Evolutionary conservation across 345 rosid species (phyloP), one percentile per base, ranked within the genome.

Genomic region (Noccaea bulbosa): DNA sequence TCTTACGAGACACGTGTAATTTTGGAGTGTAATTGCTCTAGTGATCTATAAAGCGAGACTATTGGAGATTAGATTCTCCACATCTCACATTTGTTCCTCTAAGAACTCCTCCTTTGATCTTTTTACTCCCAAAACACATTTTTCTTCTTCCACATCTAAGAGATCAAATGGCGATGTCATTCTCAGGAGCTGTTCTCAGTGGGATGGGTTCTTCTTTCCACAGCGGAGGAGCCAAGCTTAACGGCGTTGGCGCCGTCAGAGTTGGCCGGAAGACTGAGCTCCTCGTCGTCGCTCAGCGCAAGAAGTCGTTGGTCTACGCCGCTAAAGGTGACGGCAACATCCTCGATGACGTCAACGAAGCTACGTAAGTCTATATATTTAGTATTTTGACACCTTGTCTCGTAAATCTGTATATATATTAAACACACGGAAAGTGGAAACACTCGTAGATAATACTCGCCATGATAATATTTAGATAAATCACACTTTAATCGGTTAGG

Each of bases 231-330:
- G 57, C 65, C 48, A 69, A 69, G 48, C 65, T 14, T 2, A 47
- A 4, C 15, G 16, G 38, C 8, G 14, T 57, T 58, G 11, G 57
- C 1, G 0, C 32, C 38, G 38, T 47, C 8, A 3, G 27, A 57
- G n/a, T 69, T 58, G 41, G 57, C 45, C 54, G 11, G 14, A 69
- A 58, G 7, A 69, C 57, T 46, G 57, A 46, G 57, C 4, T 14
- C 8, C 9, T 69, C 16, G 30, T 37, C 3, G 73, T 69, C 8
- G 4, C 73, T 58, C 73, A 69, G 9, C 73, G 66, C 40, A 69
- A 69, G 58, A 69, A 70, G 74, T 48, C 74, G 4, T 59, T 70
- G 67, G 4, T 48, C 59, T 70, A 59, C 40, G 74, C 67, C 22
- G 73, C 15, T 45, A 44, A 68, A 47, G 39, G 58, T 30, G 74